Conservation (phyloP, 331 rosid genomes). For the Rhamnella rubrinervis region DNA sequence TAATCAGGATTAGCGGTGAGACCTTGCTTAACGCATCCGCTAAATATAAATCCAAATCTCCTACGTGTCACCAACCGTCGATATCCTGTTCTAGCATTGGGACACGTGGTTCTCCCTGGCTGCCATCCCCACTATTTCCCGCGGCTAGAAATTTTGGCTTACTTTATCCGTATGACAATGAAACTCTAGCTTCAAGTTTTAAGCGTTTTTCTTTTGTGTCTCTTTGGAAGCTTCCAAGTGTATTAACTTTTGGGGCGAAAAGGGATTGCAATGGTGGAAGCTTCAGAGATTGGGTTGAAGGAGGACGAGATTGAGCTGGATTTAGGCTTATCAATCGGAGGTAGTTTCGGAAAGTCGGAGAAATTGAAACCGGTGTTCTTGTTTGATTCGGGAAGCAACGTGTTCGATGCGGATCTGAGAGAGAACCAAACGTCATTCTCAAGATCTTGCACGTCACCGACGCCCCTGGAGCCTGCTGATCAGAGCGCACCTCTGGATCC, state of each 20-base stretch:
- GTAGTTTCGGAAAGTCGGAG: conserved; percentile 38
- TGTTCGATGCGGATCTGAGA: conserved; percentile 2
- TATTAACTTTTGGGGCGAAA: not conserved
- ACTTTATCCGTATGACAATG: not conserved
- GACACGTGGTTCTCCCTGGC: conserved; percentile 37
- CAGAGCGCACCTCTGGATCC: conserved; percentile 13
- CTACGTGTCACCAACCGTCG: conserved; percentile 46
- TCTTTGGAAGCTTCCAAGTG: not conserved
- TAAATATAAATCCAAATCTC: conserved; percentile 15
- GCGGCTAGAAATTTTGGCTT: not conserved
- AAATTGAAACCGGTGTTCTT: not conserved
- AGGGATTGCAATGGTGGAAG: conserved; percentile 30
- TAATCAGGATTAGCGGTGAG: conserved; percentile 31
- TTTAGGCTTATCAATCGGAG: conserved; percentile 64
- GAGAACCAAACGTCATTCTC: not conserved
- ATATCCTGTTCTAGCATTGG: conserved; percentile 2
- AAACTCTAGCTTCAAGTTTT: not conserved
- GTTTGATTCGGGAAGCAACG: conserved; percentile 2
- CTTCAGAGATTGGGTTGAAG: conserved; percentile 19
- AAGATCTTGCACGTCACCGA: not conserved
- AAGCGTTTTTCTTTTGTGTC: not conserved
- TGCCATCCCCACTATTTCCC: not conserved
- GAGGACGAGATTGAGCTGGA: conserved; percentile 52
- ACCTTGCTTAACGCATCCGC: conserved; percentile 9
- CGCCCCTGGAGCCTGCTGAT: not conserved